Base-by-base conservation (phyloP, 495 filamentous ascomycete species). In the Paragyromitra xinjiangensis region DNA sequence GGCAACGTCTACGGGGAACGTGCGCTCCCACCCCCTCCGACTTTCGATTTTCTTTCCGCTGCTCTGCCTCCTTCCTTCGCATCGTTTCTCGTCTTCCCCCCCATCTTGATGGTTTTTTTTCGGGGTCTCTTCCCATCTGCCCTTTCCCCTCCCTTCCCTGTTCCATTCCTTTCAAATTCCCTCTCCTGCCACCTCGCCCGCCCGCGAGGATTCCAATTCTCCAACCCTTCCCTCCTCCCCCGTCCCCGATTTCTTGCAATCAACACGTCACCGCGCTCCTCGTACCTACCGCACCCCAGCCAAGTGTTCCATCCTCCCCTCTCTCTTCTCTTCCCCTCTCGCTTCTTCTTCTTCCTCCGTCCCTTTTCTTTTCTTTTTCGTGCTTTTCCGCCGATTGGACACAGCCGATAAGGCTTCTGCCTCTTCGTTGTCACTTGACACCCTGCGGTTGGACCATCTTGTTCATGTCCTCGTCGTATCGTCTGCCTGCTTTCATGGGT, bases 91-190 rank as follows among this genome's bases (percentile, higher is more conserved):
- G 16, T 45, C 61, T 22, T 7, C 51, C 75, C 62, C 72, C 64
- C 75, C 63, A 78, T 77, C 66, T 71, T 76, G 50, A 79, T 65
- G 24, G 6, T 45, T 14, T 65, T 78, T 79, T 79, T 79, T 79
- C 75, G 74, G 77, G 77, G 77, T 78, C 75, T 73, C 67, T 71
- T 62, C 67, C 61, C 77, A 79, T 79, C 77, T 79, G 74, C 77
- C 66, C 74, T 37, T 78, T 79, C 69, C 55, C 63, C 75, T 79
- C 74, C 76, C 56, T 58, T 78, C 74, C 74, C 61, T 70, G 39
- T 66, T 63, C 50, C 40, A 56, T 70, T 65, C 65, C 64, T 22
- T 44, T 24, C 29, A 12, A 58, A 69, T 48, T 70, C 40, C 22
- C 42, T 58, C 73, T 64, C 68, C 40, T 64, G 3, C 62, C 66